Evolutionary conservation across 2,329 filamentous ascomycete genomes (phyloP), one percentile per base, ranked within the genome.

Genomic region (Aspergillus amoenus): DNA sequence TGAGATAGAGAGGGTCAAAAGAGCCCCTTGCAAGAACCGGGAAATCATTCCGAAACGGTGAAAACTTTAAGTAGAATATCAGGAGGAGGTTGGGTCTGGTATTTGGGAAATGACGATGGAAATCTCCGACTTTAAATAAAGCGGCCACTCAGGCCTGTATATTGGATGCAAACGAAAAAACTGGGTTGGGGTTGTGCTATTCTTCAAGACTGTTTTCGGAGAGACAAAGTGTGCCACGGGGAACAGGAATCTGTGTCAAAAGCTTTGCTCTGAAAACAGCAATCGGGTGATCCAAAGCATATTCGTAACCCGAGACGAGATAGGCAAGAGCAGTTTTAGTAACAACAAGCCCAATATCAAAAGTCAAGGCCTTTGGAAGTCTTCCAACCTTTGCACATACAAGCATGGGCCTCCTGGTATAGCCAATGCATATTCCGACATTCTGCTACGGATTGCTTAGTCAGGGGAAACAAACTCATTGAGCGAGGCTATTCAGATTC

Each of bases 51-150:
- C 67, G 62, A 63, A 30, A n/a, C 45, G 27, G 45, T 57, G 45
- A 27, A 18, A 30, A 56, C 34, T 50, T 51, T 44, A 52, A 59
- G 45, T 63, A 47, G 17, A 51, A 59, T 60, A 18, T n/a, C 17
- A 55, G 53, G 34, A 63, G 53, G 61, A 61, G 64, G 62, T 57
- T 66, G 66, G 62, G 46, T 21, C 61, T 57, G 52, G 47, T 59
- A 64, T 60, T 57, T 62, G 55, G 63, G 64, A 63, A 61, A 69
- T 70, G 66, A 68, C 57, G 61, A 65, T 65, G 58, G 22, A 11
- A 27, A 15, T 15, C 22, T 42, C 56, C 62, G 60, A 61, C 49
- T 67, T 70, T 72, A 73, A 73, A 67, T 71, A 70, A 62, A 43
- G 63, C 22, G 47, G 51, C 50, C 48, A 60, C 43, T 62, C 46